phyloP scores from a whole-genome alignment of 768 basidiomycete genomes.

The Termitomyces sp. region DNA sequence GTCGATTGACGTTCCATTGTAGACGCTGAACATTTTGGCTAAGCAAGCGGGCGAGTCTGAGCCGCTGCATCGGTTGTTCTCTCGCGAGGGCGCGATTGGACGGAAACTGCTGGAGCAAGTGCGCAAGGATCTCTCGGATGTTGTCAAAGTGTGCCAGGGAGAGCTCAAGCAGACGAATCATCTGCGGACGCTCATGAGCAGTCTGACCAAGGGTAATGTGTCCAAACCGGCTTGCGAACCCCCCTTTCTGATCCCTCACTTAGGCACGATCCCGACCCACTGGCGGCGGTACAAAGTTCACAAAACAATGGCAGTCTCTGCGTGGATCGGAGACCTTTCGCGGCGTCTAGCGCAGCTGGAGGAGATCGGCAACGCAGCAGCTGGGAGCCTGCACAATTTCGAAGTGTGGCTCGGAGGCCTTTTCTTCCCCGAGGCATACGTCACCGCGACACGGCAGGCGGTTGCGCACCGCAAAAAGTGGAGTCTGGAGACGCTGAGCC shows the following conservation, averaged over 20 bases:
- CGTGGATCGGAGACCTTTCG: conserved; percentile 81
- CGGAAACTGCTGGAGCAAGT: conserved; percentile 74
- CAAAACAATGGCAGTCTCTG: conserved; percentile 73
- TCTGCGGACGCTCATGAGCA: conserved; percentile 84
- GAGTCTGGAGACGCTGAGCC: conserved; percentile 84
- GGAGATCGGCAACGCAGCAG: conserved; percentile 45
- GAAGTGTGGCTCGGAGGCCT: conserved; percentile 92
- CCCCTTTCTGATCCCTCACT: not conserved
- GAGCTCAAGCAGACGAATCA: conserved; percentile 95
- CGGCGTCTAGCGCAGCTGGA: conserved; percentile 83
- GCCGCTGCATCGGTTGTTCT: conserved; percentile 85
- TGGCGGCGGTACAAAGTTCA: conserved; percentile 90
- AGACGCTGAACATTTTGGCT: conserved; percentile 62
- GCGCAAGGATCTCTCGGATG: conserved; percentile 72
- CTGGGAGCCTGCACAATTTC: conserved; percentile 55
- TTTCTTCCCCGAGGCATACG: conserved; percentile 95
- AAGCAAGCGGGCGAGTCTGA: conserved; percentile 71
- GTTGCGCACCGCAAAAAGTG: conserved; percentile 89
- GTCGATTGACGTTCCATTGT: not conserved
- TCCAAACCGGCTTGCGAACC: no score
- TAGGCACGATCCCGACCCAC: conserved; percentile 82
- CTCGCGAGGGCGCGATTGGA: conserved; percentile 81
- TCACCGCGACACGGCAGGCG: conserved; percentile 94
- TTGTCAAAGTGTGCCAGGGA: conserved; percentile 82
- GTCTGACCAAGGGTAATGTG: conserved; percentile 77